Conservation (phyloP, 345 rosid species). For the Eucalyptus tenuipes region DNA sequence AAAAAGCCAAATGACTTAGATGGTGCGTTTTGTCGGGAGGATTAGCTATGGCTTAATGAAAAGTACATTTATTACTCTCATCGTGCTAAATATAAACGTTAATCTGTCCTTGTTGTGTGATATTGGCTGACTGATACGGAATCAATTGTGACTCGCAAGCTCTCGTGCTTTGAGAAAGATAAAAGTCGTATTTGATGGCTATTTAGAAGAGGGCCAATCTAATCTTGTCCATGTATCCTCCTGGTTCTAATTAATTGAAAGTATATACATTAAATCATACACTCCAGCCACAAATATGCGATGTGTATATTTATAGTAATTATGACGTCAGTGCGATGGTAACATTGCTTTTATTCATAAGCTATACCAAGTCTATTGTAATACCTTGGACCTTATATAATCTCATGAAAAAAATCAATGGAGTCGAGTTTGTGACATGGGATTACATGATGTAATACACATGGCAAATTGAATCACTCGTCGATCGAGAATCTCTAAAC, state of each 20-base stretch:
- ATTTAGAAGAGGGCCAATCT: not conserved
- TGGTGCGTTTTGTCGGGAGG: too few relatives aligned
- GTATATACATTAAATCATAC: not conserved
- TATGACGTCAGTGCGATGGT: not conserved
- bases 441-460: too few relatives aligned
- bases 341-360: too few relatives aligned
- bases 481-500: too few relatives aligned
- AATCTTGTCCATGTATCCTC: not conserved
- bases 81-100: too few relatives aligned
- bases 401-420: too few relatives aligned
- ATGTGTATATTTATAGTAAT: not conserved
- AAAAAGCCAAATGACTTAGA: too few relatives aligned
- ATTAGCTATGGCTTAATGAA: too few relatives aligned
- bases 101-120: not conserved
- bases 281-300: not conserved
- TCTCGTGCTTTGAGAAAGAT: not conserved
- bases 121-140: not conserved
- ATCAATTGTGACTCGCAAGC: not conserved
- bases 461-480: too few relatives aligned
- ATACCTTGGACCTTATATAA: too few relatives aligned
- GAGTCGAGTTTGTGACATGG: fast-evolving
- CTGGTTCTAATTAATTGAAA: not conserved
- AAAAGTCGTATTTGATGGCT: not conserved
- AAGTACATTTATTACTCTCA: too few relatives aligned
- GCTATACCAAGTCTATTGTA: not conserved